Evolutionary conservation across 495 filamentous ascomycete species (phyloP).

Genomic region (Aspergillus panamensis): DNA sequence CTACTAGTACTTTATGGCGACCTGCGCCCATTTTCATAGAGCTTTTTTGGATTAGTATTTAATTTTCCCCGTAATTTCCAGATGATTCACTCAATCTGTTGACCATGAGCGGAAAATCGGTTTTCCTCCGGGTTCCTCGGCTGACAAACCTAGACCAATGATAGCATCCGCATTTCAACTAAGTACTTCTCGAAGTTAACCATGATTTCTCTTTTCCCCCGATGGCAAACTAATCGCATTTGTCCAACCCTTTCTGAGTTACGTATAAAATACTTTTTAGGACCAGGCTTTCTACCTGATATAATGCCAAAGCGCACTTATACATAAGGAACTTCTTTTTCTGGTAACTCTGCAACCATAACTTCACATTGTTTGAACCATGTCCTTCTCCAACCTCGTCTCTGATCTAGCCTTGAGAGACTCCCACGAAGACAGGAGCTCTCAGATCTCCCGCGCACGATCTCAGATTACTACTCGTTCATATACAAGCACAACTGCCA

Average conservation of each 20-base stretch:
- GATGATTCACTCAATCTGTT: too few relatives aligned
- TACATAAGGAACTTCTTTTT: neutral
- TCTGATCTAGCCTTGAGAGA: slow-evolving; percentile 77
- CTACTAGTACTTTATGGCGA: too few relatives aligned
- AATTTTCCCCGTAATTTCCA: too few relatives aligned
- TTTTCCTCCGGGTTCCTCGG: neutral
- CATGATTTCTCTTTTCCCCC: neutral
- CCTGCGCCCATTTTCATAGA: too few relatives aligned
- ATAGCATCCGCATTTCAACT: slow-evolving; percentile 1
- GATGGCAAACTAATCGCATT: too few relatives aligned
- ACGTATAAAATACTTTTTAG: too few relatives aligned
- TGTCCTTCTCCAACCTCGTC: slow-evolving; percentile 91
- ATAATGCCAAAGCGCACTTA: neutral
- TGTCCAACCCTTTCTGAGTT: too few relatives aligned
- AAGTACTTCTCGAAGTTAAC: neutral
- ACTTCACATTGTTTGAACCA: slow-evolving; percentile 28
- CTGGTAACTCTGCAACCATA: neutral
- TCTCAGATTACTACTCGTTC: slow-evolving; percentile 67
- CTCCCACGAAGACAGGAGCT: slow-evolving; percentile 54
- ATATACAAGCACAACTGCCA: slow-evolving; percentile 85
- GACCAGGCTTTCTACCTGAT: too few relatives aligned
- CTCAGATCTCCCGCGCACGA: slow-evolving; percentile 68
- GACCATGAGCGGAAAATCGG: neutral
- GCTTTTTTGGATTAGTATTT: too few relatives aligned
- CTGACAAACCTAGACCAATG: slow-evolving; percentile 2